Evolutionary conservation across 202 grass and related monocot species (phyloP).

Genomic region (Saccharum hybrid): DNA sequence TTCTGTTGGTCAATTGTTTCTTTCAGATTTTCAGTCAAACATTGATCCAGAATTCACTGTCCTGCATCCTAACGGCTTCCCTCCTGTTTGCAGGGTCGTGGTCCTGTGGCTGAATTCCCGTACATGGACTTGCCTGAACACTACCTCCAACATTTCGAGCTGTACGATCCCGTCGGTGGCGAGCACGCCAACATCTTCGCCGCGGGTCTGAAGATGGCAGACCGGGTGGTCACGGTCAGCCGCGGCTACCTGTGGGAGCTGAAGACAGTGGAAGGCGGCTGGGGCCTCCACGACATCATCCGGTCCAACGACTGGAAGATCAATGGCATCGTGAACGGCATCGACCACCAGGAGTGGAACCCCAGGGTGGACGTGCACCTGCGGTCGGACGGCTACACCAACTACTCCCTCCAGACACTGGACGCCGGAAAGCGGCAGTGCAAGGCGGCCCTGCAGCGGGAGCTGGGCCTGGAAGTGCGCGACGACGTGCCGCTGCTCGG

Average conservation of each 20-base stretch:
- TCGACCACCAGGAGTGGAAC: slow-evolving; percentile 63
- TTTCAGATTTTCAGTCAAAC: neutral
- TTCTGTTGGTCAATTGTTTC: neutral
- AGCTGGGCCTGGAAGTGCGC: slow-evolving; percentile 50
- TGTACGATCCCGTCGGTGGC: slow-evolving; percentile 74
- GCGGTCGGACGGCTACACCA: slow-evolving; percentile 65
- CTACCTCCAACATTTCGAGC: slow-evolving; percentile 72
- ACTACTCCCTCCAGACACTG: slow-evolving; percentile 57
- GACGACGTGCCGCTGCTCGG: slow-evolving; percentile 53
- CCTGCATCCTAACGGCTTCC: neutral
- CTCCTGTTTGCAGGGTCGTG: slow-evolving; percentile 57
- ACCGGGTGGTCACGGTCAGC: slow-evolving; percentile 61
- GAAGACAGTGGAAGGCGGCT: slow-evolving; percentile 59
- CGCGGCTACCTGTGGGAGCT: slow-evolving; percentile 65
- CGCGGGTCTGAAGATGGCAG: slow-evolving; percentile 62
- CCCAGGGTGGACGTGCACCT: slow-evolving; percentile 66
- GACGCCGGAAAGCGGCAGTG: slow-evolving; percentile 63
- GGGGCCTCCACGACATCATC: slow-evolving; percentile 69
- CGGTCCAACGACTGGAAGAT: slow-evolving; percentile 58
- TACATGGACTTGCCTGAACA: slow-evolving; percentile 66
- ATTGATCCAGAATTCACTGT: neutral
- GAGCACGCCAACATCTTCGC: slow-evolving; percentile 74
- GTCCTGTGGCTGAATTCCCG: slow-evolving; percentile 63
- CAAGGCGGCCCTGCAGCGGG: slow-evolving; percentile 61
- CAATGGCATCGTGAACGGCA: slow-evolving; percentile 72